phyloP scores from a whole-genome alignment of 140 eudicot genomes.

The Ambrosia hybrid region DNA sequence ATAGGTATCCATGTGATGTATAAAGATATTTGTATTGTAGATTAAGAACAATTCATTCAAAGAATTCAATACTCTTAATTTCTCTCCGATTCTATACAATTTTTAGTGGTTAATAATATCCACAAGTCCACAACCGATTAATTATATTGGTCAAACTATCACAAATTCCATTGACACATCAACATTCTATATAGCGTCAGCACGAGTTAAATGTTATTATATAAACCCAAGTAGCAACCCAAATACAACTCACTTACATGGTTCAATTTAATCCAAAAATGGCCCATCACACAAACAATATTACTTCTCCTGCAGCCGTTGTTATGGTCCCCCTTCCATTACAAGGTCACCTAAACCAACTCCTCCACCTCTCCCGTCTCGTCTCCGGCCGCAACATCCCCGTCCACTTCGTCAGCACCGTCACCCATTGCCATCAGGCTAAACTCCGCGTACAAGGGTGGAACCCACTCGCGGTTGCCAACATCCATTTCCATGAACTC shows the following conservation, averaged over 20 bases:
- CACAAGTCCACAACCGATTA: not conserved
- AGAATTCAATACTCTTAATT: no score
- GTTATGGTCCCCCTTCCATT: conserved; percentile 55
- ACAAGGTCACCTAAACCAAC: conserved; percentile 56
- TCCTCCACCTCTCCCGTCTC: conserved; percentile 2
- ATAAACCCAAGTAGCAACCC: not conserved
- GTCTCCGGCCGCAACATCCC: not conserved
- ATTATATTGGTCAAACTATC: not conserved
- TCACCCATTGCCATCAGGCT: conserved; percentile 2
- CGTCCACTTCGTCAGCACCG: conserved; percentile 4
- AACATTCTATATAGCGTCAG: not conserved
- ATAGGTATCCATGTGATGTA: no score
- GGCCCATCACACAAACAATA: not conserved
- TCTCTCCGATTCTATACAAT: no score
- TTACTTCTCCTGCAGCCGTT: conserved; percentile 32
- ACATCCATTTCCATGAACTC: conserved; percentile 51
- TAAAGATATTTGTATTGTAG: no score
- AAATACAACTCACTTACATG: not conserved
- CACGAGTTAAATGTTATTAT: not conserved
- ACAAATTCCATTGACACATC: not conserved
- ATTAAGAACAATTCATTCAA: no score
- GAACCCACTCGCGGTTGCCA: conserved; percentile 31
- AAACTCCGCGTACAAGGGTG: conserved; percentile 14
- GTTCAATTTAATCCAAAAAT: not conserved
- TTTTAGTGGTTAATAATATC: not conserved